Base-by-base conservation (phyloP, 768 basidiomycete species). In the Sporobolomyces phaffii region DNA sequence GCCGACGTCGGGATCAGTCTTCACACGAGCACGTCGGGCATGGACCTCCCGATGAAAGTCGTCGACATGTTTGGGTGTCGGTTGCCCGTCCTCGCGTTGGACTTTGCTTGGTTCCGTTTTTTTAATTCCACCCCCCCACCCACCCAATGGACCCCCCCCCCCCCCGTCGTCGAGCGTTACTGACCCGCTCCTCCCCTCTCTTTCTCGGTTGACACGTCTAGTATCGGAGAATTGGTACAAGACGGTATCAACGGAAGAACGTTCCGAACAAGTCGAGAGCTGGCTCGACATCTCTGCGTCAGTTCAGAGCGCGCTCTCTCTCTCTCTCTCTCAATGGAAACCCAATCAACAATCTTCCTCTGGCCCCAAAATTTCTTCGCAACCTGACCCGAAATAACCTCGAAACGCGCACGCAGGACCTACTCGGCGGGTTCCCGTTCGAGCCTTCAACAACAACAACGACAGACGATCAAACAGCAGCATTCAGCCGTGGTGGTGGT, bases 61-160 rank as follows among this genome's bases (percentile, higher is more conserved):
- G 91, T 99, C 10, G 96, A 99, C 77, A 97, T 98, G 94, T 97
- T 98, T 79, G 96, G 96, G 6, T 97, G 93, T 73, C 87, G 87
- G 7, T 80, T 98, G 62, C 94, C 94, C 0, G 96, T 97, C 11
- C 88, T 93, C 68, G 93, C 96, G 0, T 81, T 91, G 5, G 82
- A 86, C 53, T 99, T 94, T 75, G 79, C 81, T n/a, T n/a, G n/a
- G n/a, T n/a, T n/a, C n/a, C n/a, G n/a, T n/a, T n/a, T n/a, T n/a
- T n/a, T n/a, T n/a, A n/a, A n/a, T n/a, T n/a, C n/a, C n/a, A n/a
- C n/a, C n/a, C n/a, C n/a, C n/a, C n/a, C n/a, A n/a, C n/a, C n/a
- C n/a, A n/a, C n/a, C n/a, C n/a, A n/a, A n/a, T n/a, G n/a, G n/a
- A n/a, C n/a, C n/a, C n/a, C n/a, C n/a, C n/a, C n/a, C n/a, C n/a